Conservation (phyloP, 257 asterid species). For the Solanum phureja region DNA sequence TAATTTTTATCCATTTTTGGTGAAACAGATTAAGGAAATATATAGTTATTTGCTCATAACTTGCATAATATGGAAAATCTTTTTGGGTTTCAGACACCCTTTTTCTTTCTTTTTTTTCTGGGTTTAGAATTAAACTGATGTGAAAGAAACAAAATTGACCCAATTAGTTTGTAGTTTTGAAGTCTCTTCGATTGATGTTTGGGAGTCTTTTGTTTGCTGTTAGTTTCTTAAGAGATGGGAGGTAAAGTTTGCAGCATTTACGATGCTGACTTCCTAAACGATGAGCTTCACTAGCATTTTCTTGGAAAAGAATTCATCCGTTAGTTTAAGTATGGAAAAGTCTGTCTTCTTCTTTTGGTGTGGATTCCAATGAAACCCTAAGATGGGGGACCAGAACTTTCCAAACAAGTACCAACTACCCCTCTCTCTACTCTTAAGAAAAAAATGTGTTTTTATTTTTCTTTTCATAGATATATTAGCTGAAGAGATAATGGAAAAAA, state of each 20-base stretch:
- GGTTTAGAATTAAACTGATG: neutral
- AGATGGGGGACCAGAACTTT: constrained; percentile 35
- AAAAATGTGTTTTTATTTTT: neutral
- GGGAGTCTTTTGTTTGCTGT: neutral
- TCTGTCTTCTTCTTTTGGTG: constrained; percentile 11
- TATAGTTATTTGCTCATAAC: neutral
- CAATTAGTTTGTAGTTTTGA: neutral
- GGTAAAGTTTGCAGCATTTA: neutral
- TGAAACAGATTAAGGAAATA: neutral
- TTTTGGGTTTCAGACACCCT: neutral
- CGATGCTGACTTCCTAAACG: neutral
- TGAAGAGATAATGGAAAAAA: neutral
- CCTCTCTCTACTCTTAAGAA: constrained; percentile 1
- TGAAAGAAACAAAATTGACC: neutral
- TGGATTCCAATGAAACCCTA: constrained; percentile 25
- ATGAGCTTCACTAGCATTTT: constrained; percentile 6
- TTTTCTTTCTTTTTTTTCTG: neutral
- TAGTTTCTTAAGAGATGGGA: neutral
- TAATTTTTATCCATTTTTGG: neutral
- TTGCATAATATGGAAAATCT: neutral
- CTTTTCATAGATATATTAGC: neutral
- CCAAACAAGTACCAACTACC: constrained; percentile 3
- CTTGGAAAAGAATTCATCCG: constrained; percentile 5
- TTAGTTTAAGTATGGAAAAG: neutral
- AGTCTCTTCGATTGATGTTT: neutral